Evolutionary conservation across 352 stramenopile species (phyloP).

Genomic region (Elongisporangium undulatum): DNA sequence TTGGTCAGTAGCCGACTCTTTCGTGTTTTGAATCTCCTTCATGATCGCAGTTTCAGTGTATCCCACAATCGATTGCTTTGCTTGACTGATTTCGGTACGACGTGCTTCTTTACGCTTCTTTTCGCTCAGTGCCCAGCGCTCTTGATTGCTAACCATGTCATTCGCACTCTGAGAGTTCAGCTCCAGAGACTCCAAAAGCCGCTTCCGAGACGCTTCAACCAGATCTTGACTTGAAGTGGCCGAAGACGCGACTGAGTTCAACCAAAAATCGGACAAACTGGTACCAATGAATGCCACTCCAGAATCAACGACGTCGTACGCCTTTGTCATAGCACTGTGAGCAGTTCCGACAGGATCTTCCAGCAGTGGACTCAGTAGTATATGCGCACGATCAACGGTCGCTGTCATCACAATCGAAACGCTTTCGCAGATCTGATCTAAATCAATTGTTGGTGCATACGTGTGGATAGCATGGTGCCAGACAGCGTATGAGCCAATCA

Average conservation of each 20-base stretch:
- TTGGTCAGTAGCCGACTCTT: conserved; percentile 25
- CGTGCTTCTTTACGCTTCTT: conserved; percentile 43
- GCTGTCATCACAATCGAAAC: neutral
- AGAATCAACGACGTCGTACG: neutral
- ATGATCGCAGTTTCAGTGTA: conserved; percentile 35
- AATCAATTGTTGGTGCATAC: neutral
- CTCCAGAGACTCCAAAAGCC: conserved; percentile 9
- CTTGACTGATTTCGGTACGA: conserved; percentile 23
- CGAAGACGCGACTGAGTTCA: neutral
- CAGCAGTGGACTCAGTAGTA: neutral
- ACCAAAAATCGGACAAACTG: neutral
- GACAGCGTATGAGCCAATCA: neutral
- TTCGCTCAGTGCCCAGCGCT: conserved; percentile 35
- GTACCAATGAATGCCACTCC: neutral
- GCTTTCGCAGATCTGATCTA: neutral
- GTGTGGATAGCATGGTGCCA: neutral
- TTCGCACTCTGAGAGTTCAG: conserved; percentile 2
- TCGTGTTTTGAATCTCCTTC: conserved; percentile 30
- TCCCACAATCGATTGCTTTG: conserved; percentile 32
- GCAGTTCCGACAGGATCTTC: neutral
- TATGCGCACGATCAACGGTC: neutral
- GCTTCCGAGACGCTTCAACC: neutral
- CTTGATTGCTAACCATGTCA: conserved; percentile 12
- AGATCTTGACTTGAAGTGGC: neutral
- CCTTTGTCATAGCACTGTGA: neutral